Evolutionary conservation across 164 flowering plant species (phyloP).

Genomic region (Macadamia tetraphylla): DNA sequence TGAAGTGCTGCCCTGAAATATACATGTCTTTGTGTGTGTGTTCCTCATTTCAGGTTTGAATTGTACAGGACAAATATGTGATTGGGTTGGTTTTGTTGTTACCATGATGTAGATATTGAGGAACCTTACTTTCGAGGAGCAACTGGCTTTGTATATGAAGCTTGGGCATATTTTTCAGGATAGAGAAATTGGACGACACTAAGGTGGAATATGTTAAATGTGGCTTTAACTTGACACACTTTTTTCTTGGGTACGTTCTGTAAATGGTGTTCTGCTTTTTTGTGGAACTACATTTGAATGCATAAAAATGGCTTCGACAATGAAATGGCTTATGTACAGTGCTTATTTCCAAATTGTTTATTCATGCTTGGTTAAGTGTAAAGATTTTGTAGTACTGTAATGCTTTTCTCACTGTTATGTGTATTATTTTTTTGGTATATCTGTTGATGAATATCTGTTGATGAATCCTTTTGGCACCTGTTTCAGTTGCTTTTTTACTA

Average conservation of each 20-base stretch:
- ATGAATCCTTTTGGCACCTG: too few species aligned
- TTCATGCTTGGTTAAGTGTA: too few species aligned
- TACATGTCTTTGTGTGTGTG: neutral
- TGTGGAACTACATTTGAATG: neutral
- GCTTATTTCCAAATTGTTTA: too few species aligned
- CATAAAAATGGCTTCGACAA: too few species aligned
- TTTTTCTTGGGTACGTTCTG: neutral
- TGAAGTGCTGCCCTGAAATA: slow-evolving; percentile 12
- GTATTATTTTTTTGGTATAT: too few species aligned
- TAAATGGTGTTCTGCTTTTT: slow-evolving; percentile 9
- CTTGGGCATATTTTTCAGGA: slow-evolving; percentile 63
- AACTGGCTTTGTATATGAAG: slow-evolving; percentile 48
- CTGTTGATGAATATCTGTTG: too few species aligned
- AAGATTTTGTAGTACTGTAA: too few species aligned
- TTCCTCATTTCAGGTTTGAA: neutral
- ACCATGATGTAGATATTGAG: slow-evolving; percentile 33
- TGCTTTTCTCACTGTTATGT: too few species aligned
- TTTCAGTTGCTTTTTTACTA: too few species aligned
- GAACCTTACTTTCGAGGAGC: slow-evolving; percentile 74
- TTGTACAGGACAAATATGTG: neutral
- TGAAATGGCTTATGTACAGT: too few species aligned
- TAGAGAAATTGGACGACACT: slow-evolving; percentile 29
- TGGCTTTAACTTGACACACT: neutral
- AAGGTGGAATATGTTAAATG: slow-evolving; percentile 1
- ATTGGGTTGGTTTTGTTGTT: neutral